phyloP scores from a whole-genome alignment of 371 early-diverging fungal genomes.

The Mortierella sp. region DNA sequence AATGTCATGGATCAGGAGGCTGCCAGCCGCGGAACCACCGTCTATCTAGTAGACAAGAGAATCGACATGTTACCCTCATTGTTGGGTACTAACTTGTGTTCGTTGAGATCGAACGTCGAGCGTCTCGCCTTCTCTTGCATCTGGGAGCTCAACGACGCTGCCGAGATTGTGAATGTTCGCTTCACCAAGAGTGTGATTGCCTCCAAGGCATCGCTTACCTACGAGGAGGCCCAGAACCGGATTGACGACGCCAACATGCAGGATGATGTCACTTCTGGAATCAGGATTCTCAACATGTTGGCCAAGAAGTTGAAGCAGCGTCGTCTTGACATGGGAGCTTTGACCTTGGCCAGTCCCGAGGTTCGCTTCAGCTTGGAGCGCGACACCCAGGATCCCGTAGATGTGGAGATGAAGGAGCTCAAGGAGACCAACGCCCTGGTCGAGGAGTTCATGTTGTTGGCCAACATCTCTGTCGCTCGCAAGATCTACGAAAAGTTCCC shows the following conservation, averaged over 20 bases:
- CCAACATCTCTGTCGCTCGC: conserved; percentile 97
- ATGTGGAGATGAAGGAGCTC: conserved; percentile 88
- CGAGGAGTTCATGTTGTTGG: conserved; percentile 99
- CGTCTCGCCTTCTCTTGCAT: conserved; percentile 92
- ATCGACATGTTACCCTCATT: conserved; percentile 97
- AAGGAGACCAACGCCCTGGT: conserved; percentile 97
- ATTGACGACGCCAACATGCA: conserved; percentile 89
- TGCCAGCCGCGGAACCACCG: conserved; percentile 91
- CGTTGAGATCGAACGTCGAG: conserved; percentile 91
- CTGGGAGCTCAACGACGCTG: conserved; percentile 83
- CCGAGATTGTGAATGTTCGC: conserved; percentile 79
- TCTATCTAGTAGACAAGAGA: conserved; percentile 95
- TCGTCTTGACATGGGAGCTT: conserved; percentile 84
- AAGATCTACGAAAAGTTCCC: conserved; percentile 90
- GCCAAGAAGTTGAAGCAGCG: conserved; percentile 89
- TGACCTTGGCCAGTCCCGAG: conserved; percentile 90
- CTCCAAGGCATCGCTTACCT: conserved; percentile 95
- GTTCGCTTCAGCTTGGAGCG: conserved; percentile 89
- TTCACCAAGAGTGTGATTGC: conserved; percentile 94
- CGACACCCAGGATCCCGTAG: conserved; percentile 92
- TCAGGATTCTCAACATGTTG: conserved; percentile 85
- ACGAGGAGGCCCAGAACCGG: conserved; percentile 97
- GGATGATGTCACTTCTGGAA: conserved; percentile 87
- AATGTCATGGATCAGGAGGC: conserved; percentile 93
- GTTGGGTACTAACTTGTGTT: conserved; percentile 94